These are phyloP conservation scores for Malus hybrid DNA, from an alignment of 331 rosid genomes.

Conservation along the genomic window DNA sequence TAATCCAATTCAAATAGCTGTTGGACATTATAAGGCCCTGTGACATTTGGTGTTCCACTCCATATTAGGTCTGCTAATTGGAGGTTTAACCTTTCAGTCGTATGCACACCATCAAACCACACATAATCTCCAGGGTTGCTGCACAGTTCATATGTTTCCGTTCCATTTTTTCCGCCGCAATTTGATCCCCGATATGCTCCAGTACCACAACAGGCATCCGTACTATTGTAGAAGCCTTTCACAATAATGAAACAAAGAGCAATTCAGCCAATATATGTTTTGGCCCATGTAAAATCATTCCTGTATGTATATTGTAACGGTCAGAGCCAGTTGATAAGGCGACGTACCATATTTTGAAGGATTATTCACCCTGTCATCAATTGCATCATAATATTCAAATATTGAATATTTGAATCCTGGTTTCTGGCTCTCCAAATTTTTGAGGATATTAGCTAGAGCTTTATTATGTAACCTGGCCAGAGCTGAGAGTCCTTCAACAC, in stretches of 20 bases:
- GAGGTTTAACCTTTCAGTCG: constrained; percentile 22
- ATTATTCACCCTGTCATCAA: not conserved
- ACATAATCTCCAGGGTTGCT: constrained; percentile 31
- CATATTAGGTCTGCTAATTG: constrained; percentile 33
- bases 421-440: not conserved
- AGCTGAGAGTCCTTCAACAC: not conserved
- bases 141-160: constrained; percentile 33
- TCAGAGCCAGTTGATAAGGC: not conserved
- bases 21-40: constrained; percentile 21
- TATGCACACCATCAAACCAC: constrained; percentile 43
- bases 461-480: not conserved
- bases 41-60: constrained; percentile 30
- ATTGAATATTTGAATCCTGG: constrained; percentile 5
- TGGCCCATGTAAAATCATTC: too few relatives aligned
- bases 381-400: not conserved
- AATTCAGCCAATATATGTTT: not conserved
- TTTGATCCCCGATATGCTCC: constrained; percentile 10
- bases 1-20: constrained; percentile 11
- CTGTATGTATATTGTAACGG: not conserved
- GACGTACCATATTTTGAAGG: constrained; percentile 2
- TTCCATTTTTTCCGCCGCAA: not conserved
- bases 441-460: not conserved
- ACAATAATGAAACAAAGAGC: not conserved
- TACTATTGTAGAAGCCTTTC: not conserved
- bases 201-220: constrained; percentile 14